Conservation (phyloP, 495 filamentous ascomycete species). For the Xylaria nigripes region DNA sequence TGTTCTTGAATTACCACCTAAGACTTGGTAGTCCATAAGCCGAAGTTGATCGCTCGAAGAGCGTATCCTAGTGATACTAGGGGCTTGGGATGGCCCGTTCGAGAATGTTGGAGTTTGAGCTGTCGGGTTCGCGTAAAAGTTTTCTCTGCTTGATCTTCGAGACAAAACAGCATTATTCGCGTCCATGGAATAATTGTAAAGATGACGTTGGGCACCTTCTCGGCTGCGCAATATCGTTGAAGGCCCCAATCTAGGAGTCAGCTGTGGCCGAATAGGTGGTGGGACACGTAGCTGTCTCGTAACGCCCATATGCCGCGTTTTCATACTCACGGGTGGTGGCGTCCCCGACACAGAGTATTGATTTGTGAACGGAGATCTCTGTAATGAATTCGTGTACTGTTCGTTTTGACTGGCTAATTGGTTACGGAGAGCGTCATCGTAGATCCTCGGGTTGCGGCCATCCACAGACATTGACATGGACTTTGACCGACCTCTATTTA, state of each 20-base stretch:
- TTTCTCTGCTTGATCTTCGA: constrained; percentile 28
- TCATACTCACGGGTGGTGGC: constrained; percentile 30
- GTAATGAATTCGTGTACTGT: constrained; percentile 6
- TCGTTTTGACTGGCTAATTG: background rate
- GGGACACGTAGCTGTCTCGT: constrained; percentile 32
- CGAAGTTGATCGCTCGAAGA: constrained; percentile 17
- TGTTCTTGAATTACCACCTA: constrained; percentile 27
- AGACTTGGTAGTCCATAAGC: constrained; percentile 7
- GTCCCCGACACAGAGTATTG: constrained; percentile 21
- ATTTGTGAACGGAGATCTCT: constrained; percentile 3
- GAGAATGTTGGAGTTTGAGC: constrained; percentile 11
- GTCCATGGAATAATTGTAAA: constrained; percentile 1
- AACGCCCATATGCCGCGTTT: constrained; percentile 25
- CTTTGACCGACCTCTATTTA: background rate
- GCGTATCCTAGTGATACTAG: constrained; percentile 21
- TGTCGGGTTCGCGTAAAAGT: constrained; percentile 21
- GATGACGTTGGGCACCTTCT: constrained; percentile 27
- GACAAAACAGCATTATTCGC: constrained; percentile 12
- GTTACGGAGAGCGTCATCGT: background rate
- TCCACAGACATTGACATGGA: constrained; percentile 4
- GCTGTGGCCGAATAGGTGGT: constrained; percentile 31
- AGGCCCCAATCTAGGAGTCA: constrained; percentile 18
- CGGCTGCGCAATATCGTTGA: constrained; percentile 22
- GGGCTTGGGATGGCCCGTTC: constrained; percentile 11
- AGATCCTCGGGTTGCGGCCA: constrained; percentile 3